Conservation (phyloP, 1,139 yeast genomes). For the Meyerozyma carpophila region DNA sequence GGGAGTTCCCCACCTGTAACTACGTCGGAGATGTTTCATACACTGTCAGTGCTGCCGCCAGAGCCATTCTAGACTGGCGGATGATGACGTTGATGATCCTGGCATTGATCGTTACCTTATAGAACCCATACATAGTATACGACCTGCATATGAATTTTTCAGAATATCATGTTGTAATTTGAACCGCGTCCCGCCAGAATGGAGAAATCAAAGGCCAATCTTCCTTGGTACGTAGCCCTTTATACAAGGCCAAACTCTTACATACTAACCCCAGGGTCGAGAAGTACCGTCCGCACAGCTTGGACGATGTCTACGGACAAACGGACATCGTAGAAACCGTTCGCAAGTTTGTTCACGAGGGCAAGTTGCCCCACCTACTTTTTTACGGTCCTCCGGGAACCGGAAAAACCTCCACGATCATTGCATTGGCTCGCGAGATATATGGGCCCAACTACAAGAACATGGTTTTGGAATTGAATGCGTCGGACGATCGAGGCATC, state of each 20-base stretch:
- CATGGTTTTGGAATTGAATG: constrained; percentile 89
- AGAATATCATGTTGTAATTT: background rate
- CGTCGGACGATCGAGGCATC: constrained; percentile 82
- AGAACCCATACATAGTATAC: background rate
- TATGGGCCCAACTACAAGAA: constrained; percentile 79
- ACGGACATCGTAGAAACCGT: constrained; percentile 78
- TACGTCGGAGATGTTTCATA: constrained; percentile 30
- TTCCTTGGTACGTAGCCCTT: constrained; percentile 1
- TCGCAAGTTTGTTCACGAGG: constrained; percentile 76
- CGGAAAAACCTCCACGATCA: constrained; percentile 91
- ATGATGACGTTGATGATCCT: background rate
- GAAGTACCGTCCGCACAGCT: constrained; percentile 80
- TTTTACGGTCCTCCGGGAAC: constrained; percentile 99
- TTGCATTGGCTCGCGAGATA: constrained; percentile 87
- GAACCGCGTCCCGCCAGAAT: background rate
- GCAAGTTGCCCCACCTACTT: constrained; percentile 79
- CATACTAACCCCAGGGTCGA: constrained; percentile 60
- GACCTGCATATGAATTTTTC: background rate
- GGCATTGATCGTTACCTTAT: background rate
- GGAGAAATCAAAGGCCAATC: background rate
- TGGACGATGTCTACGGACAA: constrained; percentile 91
- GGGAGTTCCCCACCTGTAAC: constrained; percentile 42
- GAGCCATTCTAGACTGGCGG: background rate
- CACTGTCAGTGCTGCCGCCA: background rate
- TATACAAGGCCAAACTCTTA: too few species aligned